phyloP scores from a whole-genome alignment of 192 early-diverging fungal species.

The Mortierella alpina region DNA sequence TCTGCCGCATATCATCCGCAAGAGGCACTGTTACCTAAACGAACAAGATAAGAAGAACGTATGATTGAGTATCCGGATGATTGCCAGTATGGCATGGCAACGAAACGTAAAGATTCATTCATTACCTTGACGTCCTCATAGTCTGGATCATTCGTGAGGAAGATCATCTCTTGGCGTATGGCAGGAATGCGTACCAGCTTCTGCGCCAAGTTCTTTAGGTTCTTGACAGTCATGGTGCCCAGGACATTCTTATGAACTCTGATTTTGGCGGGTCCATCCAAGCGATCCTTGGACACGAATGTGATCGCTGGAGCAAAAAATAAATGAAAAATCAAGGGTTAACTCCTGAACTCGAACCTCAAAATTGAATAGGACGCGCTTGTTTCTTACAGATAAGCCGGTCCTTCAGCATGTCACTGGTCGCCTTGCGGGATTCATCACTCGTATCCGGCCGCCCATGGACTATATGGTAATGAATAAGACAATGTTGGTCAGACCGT shows the following conservation, averaged over 20 bases:
- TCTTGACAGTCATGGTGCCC: constrained; percentile 63
- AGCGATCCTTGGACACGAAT: constrained; percentile 26
- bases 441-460: constrained; percentile 52
- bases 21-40: constrained; percentile 37
- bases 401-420: constrained; percentile 56
- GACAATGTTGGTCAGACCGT: neutral
- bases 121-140: constrained; percentile 30
- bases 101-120: neutral
- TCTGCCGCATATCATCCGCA: constrained; percentile 59
- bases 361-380: neutral
- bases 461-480: constrained; percentile 1
- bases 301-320: constrained; percentile 35
- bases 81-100: neutral
- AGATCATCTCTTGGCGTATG: constrained; percentile 51
- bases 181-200: constrained; percentile 59
- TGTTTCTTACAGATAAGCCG: constrained; percentile 49
- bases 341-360: neutral
- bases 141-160: constrained; percentile 38
- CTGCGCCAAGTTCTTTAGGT: constrained; percentile 61
- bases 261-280: constrained; percentile 16
- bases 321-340: constrained; percentile 5
- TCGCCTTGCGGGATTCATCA: constrained; percentile 39
- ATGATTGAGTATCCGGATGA: neutral
- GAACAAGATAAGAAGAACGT: neutral
- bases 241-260: constrained; percentile 41